Evolutionary conservation across 106 monocot genomes (phyloP).

Genomic region (Triglochin maritima): DNA sequence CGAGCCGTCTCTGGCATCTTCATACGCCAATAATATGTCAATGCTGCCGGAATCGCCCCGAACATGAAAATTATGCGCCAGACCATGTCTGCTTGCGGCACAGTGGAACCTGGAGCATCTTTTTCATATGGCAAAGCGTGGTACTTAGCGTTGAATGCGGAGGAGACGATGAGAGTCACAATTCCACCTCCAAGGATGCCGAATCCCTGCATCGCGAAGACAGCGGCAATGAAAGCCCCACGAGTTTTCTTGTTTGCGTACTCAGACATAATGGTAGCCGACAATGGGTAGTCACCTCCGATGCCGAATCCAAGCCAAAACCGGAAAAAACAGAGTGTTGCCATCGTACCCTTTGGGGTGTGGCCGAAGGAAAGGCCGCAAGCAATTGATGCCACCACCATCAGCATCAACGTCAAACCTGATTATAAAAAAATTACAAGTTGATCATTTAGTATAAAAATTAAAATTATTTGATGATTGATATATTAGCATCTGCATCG

Average conservation of each 20-base stretch:
- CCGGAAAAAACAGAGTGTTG: conserved; percentile 53
- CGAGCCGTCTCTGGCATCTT: conserved; percentile 16
- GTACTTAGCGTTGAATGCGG: conserved; percentile 13
- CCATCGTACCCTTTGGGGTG: conserved; percentile 14
- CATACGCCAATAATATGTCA: conserved; percentile 17
- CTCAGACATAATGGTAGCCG: conserved; percentile 62
- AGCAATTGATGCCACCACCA: conserved; percentile 9
- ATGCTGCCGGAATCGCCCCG: conserved; percentile 11
- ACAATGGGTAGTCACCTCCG: conserved; percentile 51
- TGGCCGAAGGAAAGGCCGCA: conserved; percentile 12
- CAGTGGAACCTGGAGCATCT: conserved; percentile 4
- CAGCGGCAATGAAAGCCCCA: conserved; percentile 46
- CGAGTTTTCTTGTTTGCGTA: conserved; percentile 44
- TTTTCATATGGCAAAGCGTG: background rate
- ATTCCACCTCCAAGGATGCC: conserved; percentile 41
- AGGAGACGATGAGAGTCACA: conserved; percentile 8
- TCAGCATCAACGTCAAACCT: conserved; percentile 12
- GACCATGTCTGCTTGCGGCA: conserved; percentile 5
- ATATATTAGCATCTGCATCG: background rate
- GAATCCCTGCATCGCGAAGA: conserved; percentile 57
- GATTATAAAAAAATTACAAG: background rate
- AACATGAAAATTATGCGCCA: conserved; percentile 16
- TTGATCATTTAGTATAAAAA: background rate
- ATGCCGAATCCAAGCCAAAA: conserved; percentile 63
- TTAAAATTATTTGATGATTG: too few species aligned